These are phyloP conservation scores for Naematelia encephala DNA, from an alignment of 768 basidiomycete genomes.

Conservation along the genomic window DNA sequence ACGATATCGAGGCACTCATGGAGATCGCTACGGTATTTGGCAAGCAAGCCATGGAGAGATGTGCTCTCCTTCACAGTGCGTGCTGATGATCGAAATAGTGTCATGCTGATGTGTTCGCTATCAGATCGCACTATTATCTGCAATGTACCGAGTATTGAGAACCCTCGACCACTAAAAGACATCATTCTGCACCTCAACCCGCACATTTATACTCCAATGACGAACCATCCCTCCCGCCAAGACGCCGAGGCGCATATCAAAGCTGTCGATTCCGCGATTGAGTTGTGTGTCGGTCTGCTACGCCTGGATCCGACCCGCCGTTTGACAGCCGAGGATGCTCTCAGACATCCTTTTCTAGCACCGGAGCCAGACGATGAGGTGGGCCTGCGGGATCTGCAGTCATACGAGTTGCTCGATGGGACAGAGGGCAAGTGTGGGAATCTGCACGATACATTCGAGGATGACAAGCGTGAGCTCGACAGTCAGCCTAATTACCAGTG, in stretches of 20 bases:
- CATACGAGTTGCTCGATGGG: slow-evolving; percentile 14
- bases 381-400: slow-evolving; percentile 10
- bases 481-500: background rate
- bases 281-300: slow-evolving; percentile 70
- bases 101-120: slow-evolving; percentile 9
- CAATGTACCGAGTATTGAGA: slow-evolving; percentile 76
- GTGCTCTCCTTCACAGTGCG: slow-evolving; percentile 84
- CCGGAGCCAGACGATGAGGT: slow-evolving; percentile 52
- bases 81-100: slow-evolving; percentile 12
- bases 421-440: slow-evolving; percentile 30
- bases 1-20: slow-evolving; percentile 93
- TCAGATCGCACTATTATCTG: slow-evolving; percentile 82
- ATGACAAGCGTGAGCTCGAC: slow-evolving; percentile 27
- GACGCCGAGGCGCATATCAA: slow-evolving; percentile 54
- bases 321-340: slow-evolving; percentile 68
- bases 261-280: slow-evolving; percentile 66
- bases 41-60: slow-evolving; percentile 72
- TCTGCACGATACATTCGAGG: slow-evolving; percentile 21
- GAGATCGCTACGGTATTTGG: slow-evolving; percentile 89
- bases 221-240: slow-evolving; percentile 56
- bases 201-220: slow-evolving; percentile 53
- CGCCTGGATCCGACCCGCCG: slow-evolving; percentile 73
- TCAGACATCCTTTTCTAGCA: slow-evolving; percentile 73
- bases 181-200: slow-evolving; percentile 80
- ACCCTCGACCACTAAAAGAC: slow-evolving; percentile 67